Base-by-base conservation (phyloP, 441 rosid genomes). In the Adansonia gregorii region DNA sequence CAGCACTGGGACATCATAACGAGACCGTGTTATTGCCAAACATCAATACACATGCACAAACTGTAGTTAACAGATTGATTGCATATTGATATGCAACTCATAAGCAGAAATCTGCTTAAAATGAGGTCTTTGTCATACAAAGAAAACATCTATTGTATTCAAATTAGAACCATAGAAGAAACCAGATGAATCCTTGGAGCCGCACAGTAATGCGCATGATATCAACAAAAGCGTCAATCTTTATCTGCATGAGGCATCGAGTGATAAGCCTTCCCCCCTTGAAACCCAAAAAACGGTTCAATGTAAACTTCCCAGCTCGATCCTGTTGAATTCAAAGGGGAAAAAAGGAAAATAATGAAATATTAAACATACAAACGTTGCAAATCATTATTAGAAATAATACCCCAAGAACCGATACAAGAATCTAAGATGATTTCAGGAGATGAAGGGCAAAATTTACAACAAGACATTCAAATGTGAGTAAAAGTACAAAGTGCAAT, bases 241-340 rank as follows among this genome's bases (percentile, higher is more conserved):
- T 35, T 68, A 74, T 41, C 35, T 3, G 58, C 17, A 24, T 69
- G 45, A 48, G 35, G 2, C 5, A 4, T 46, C 19, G 76, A 24
- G 35, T 73, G 58, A 74, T 51, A 63, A 67, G 69, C 67, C 24
- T 73, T 64, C 66, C 12, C 76, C 68, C 54, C 9, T 78, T 11
- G 22, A 2, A 68, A 70, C 54, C n/a, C 1, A 14, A 12, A 12
- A 49, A 48, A 48, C 0, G 11, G 51, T 24, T 24, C 27, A 0
- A 51, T 9, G 27, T 0, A 20, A 6, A 49, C 78, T 11, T 67
- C 73, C 68, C 55, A 77, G 41, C 60, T 49, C 70, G 51, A 84
- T 10, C 83, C 86, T 81, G 84, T 15, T 46, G 52, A 27, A 0
- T 12, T 54, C 43, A 6, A 3, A 68, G n/a, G 39, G 5, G 1